These are phyloP conservation scores for Strigomonas culicis DNA, from an alignment of 208 protist genomes.

Conservation along the genomic window DNA sequence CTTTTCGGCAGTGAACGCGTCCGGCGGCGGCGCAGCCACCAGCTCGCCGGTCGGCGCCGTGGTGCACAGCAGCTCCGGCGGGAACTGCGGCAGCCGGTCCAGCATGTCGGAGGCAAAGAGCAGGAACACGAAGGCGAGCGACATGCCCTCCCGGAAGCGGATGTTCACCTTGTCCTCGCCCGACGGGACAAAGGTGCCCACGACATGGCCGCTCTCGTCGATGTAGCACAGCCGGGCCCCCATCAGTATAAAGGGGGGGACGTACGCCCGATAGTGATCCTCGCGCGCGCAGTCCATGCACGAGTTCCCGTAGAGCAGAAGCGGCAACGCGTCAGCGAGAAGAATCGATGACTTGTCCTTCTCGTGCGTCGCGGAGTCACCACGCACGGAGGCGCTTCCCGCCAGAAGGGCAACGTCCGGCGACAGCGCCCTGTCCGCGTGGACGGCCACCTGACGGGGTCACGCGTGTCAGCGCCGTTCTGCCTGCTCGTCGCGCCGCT, in stretches of 20 bases:
- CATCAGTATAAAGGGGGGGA: constrained; percentile 25
- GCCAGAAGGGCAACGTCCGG: too few relatives aligned
- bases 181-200: background rate
- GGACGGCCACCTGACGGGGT: too few relatives aligned
- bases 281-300: constrained; percentile 1
- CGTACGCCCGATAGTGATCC: constrained; percentile 17
- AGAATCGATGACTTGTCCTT: constrained; percentile 8
- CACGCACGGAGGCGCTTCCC: too few relatives aligned
- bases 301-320: constrained; percentile 25
- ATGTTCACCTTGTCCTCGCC: background rate
- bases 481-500: too few relatives aligned
- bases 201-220: background rate
- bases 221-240: constrained; percentile 17
- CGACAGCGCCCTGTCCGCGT: too few relatives aligned
- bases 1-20: constrained; percentile 12
- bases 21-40: constrained; percentile 18
- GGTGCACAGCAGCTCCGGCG: constrained; percentile 28
- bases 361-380: background rate
- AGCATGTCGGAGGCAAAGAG: constrained; percentile 43
- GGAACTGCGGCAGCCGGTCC: constrained; percentile 22
- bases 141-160: too few relatives aligned
- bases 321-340: constrained; percentile 22
- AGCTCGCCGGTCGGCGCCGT: constrained; percentile 28
- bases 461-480: too few relatives aligned
- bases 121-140: constrained; percentile 17